Evolutionary conservation across 495 filamentous ascomycete species (phyloP).

Genomic region (Penicillium herquei): DNA sequence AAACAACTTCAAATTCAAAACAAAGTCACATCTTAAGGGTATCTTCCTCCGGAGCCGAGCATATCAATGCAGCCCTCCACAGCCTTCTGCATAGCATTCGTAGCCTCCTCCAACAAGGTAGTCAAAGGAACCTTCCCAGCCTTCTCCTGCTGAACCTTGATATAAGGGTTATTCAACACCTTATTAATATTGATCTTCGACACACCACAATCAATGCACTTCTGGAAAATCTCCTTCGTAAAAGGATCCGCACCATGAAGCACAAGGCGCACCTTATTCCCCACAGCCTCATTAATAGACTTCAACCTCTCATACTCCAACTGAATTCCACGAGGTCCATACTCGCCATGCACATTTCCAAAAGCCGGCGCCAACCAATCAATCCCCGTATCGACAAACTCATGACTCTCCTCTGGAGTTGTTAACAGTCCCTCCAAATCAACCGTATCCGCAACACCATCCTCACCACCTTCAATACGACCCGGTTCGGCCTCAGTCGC

Average conservation of each 20-base stretch:
- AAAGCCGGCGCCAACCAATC: slow-evolving; percentile 84
- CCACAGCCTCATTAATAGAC: slow-evolving; percentile 60
- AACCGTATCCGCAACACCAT: slow-evolving; percentile 73
- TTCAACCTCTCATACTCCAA: slow-evolving; percentile 70
- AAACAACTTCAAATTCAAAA: neutral
- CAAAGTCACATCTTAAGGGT: slow-evolving; percentile 17
- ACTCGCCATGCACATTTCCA: slow-evolving; percentile 83
- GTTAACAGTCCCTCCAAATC: slow-evolving; percentile 74
- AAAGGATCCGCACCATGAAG: slow-evolving; percentile 80
- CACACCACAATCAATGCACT: slow-evolving; percentile 69
- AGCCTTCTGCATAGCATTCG: slow-evolving; percentile 68
- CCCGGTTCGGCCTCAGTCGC: slow-evolving; percentile 80
- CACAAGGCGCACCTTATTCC: slow-evolving; percentile 62
- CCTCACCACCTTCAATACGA: slow-evolving; percentile 80
- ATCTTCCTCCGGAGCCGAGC: slow-evolving; percentile 64
- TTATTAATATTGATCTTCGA: slow-evolving; percentile 84
- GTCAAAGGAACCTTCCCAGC: slow-evolving; percentile 65
- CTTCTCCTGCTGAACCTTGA: slow-evolving; percentile 63
- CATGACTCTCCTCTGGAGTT: slow-evolving; percentile 71
- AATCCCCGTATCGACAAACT: slow-evolving; percentile 77
- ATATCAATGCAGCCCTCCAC: slow-evolving; percentile 74
- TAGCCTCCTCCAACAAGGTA: slow-evolving; percentile 68
- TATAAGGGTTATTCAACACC: slow-evolving; percentile 72
- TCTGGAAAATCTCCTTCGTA: slow-evolving; percentile 61
- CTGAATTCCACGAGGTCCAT: slow-evolving; percentile 70